Evolutionary conservation across 306 rosid species (phyloP).

Genomic region (Mimosa bimucronata): DNA sequence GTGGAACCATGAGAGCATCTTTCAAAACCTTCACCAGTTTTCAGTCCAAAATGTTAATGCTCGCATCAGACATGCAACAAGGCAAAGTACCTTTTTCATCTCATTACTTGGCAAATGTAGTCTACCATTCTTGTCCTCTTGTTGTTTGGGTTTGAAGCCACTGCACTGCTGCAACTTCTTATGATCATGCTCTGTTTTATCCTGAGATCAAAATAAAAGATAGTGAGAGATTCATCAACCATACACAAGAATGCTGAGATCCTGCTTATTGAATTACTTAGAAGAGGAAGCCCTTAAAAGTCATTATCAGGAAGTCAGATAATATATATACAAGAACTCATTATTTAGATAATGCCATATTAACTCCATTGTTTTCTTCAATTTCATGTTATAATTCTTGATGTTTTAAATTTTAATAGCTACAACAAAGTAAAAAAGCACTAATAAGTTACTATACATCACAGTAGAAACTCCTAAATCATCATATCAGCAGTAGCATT

Average conservation of each 20-base stretch:
- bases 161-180: conserved; percentile 49
- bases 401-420: not conserved
- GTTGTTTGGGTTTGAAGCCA: conserved; percentile 48
- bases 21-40: conserved; percentile 20
- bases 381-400: conserved; percentile 1
- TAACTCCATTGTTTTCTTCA: conserved; percentile 8
- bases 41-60: conserved; percentile 10
- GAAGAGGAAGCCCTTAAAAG: conserved; percentile 11
- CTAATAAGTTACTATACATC: not conserved
- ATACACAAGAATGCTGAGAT: not conserved
- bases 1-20: not conserved
- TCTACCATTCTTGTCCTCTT: conserved; percentile 47
- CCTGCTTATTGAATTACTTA: not conserved
- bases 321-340: conserved; percentile 1
- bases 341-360: conserved; percentile 13
- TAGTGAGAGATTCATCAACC: conserved; percentile 11
- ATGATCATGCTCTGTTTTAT: conserved; percentile 44
- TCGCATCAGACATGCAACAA: conserved; percentile 22
- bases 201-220: conserved; percentile 43
- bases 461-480: conserved; percentile 27
- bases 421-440: not conserved
- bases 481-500: conserved; percentile 8
- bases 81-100: conserved; percentile 55
- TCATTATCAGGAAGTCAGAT: conserved; percentile 5
- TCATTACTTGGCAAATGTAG: conserved; percentile 41